Base-by-base conservation (phyloP, 331 rosid species). In the Telfairia occidentalis region DNA sequence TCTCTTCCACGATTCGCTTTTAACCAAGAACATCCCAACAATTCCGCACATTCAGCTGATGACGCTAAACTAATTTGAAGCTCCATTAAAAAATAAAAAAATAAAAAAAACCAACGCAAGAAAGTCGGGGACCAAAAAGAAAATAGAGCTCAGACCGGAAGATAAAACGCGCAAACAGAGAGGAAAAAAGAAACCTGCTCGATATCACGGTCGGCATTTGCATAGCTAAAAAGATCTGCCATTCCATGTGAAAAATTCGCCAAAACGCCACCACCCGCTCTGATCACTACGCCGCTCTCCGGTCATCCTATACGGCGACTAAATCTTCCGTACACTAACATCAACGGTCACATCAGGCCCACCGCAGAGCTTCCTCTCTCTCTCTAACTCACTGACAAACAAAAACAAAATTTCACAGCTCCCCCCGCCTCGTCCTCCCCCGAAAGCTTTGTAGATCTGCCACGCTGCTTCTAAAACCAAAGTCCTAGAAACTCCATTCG, bases 141-240 rank as follows among this genome's bases (percentile, higher is more conserved):
- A 38, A 29, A 76, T 2, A 32, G 71, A 76, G 46, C 24, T 71
- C 18, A 3, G 78, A 52, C 16, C 46, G 21, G 57, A 58, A 43
- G 40, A 21, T 7, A 66, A 58, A 12, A 58, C 49, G 52, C 4
- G 37, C 8, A 54, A 54, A 6, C 66, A 73, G 71, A 81, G 57
- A 82, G 7, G 28, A 76, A 75, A 24, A 84, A 19, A 81, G 24
- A 77, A 61, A 92, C 98, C 87, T 89, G 97, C 77, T 90, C 85
- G 80, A 88, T 85, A 88, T 94, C 89, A 84, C 98, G 97, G 89
- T 90, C 84, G 85, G 96, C 98, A 87, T 90, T 91, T 82, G 92
- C 90, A 84, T 79, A 86, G 90, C 84, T 88, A 86, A 79, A 94
- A 91, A 89, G 98, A 94, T 91, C 98, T 90, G 98, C 97, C 97